These are phyloP conservation scores for Tolypocladium sp. DNA, from an alignment of 2,329 filamentous ascomycete species.

Conservation along the genomic window DNA sequence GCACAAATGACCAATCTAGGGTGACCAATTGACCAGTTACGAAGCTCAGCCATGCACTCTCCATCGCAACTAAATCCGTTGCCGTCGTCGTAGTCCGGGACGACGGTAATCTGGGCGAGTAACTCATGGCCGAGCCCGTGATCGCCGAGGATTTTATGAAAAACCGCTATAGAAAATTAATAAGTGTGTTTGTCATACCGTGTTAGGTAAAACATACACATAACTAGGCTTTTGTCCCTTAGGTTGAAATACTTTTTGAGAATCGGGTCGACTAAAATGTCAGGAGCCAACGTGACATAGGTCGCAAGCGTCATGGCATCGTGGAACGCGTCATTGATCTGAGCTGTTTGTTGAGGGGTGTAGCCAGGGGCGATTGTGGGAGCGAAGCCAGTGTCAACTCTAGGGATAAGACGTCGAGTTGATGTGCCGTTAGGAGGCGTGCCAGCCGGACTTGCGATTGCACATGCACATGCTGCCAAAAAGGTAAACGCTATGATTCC, in stretches of 20 bases:
- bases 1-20: not conserved
- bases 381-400: too few species aligned
- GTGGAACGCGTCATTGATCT: not conserved
- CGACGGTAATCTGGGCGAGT: not conserved
- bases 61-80: too few species aligned
- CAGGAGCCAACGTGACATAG: not conserved
- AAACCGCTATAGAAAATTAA: not conserved
- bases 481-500: not conserved
- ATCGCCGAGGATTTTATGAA: not conserved
- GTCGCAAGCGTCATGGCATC: not conserved
- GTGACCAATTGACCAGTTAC: fast-evolving
- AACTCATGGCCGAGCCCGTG: not conserved
- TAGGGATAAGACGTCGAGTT: not conserved
- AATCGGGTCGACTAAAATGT: not conserved
- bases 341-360: not conserved
- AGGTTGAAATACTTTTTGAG: not conserved
- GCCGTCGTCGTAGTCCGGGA: not conserved
- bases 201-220: not conserved
- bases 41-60: not conserved
- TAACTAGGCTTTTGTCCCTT: not conserved
- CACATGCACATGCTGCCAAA: not conserved
- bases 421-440: not conserved
- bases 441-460: not conserved
- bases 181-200: too few species aligned
- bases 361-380: not conserved